Base-by-base conservation (phyloP, 805 yeast species). In the Yamadazyma paraphyllophila region DNA sequence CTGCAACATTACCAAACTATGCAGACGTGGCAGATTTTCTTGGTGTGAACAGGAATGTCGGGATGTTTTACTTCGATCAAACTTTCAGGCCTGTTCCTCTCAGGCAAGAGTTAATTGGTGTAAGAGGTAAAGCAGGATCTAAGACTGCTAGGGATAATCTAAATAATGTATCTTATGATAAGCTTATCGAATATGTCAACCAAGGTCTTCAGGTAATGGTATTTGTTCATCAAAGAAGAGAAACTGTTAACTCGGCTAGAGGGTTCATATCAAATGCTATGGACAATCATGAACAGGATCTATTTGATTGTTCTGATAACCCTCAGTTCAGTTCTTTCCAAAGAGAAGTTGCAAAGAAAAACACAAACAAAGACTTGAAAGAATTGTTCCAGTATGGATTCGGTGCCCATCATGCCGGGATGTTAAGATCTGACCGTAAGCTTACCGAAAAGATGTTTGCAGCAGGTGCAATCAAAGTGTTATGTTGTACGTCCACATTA, bases 401-500 rank as follows among this genome's bases (percentile, higher is more conserved):
- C 64, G 98, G 97, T 41, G 78, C 87, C 2, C 99, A 94, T 64
- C 98, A 94, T 68, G 99, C 99, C 0, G 99, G 99, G 56, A 84
- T 94, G 95, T 69, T 89, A 24, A 74, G 99, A 51, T 69, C 90
- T 0, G 99, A 94, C 59, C 78, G 99, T 58, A 91, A 90, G 58
- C 60, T 90, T 43, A 85, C 95, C 0, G 99, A 95, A 57, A 84
- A 83, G 59, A 78, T 92, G 85, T 94, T 94, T 61, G 73, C 83
- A 26, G 70, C 74, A 26, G 98, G 99, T 35, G 86, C 90, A 0
- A 85, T 94, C 51, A 87, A 84, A 48, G 98, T 94, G 0, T 69
- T 94, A 13, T 86, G 96, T 57, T 90, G 97, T 76, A 94, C 99
- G 2, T 96, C 99, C 0, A 94, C 99, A 0, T 77, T 94, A 47